Conservation (phyloP, 768 basidiomycete species). For the Pleurotus ostreatus region DNA sequence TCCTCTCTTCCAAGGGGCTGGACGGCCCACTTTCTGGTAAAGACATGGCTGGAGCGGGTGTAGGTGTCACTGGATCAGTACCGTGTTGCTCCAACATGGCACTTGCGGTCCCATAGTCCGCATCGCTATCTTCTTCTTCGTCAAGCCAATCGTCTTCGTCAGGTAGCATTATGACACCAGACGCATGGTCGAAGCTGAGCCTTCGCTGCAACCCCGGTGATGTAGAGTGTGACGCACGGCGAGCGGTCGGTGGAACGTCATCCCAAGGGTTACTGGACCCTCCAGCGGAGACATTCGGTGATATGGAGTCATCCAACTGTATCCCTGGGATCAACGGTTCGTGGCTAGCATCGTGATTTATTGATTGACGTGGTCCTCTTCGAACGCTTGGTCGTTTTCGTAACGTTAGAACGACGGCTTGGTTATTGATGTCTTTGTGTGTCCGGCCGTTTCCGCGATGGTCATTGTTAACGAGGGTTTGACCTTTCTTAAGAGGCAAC, state of each 20-base stretch:
- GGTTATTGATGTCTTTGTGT: constrained; percentile 34
- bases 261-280: constrained; percentile 54
- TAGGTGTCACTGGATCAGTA: constrained; percentile 6
- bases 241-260: constrained; percentile 37
- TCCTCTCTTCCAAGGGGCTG: constrained; percentile 3
- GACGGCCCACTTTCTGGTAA: not conserved
- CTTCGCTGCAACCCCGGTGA: constrained; percentile 45
- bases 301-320: not conserved
- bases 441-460: constrained; percentile 31
- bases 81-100: constrained; percentile 15
- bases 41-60: not conserved
- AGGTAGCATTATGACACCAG: constrained; percentile 85
- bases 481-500: constrained; percentile 86
- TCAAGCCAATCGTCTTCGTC: constrained; percentile 67
- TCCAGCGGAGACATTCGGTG: not conserved
- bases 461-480: constrained; percentile 63
- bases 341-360: constrained; percentile 10
- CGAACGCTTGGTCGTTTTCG: constrained; percentile 65
- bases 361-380: constrained; percentile 19
- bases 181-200: constrained; percentile 80
- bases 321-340: constrained; percentile 11
- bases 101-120: constrained; percentile 36
- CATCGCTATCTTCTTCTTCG: constrained; percentile 44
- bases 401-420: constrained; percentile 80
- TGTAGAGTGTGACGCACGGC: constrained; percentile 17